Evolutionary conservation across 2,329 filamentous ascomycete genomes (phyloP).

Genomic region (Dothideomycetes sp.): DNA sequence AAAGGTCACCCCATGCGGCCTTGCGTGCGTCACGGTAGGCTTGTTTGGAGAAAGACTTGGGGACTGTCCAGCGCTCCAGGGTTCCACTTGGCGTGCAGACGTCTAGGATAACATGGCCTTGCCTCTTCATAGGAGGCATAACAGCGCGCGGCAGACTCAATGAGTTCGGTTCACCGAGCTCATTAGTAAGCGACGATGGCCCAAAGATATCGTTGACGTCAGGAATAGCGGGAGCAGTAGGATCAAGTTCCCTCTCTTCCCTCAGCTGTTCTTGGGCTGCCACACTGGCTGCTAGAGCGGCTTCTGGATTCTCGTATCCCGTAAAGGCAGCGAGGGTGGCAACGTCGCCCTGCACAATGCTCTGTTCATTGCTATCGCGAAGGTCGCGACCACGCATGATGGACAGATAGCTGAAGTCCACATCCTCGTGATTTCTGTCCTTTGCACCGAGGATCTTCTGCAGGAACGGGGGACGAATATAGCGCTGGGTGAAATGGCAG

Average conservation of each 20-base stretch:
- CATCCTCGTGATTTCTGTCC: constrained; percentile 75
- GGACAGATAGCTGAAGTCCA: constrained; percentile 81
- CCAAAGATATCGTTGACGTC: constrained; percentile 8
- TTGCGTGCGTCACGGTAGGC: constrained; percentile 92
- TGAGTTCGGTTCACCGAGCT: constrained; percentile 23
- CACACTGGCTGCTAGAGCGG: not conserved
- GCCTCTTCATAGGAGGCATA: constrained; percentile 72
- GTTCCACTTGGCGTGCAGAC: constrained; percentile 77
- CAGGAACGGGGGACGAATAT: constrained; percentile 71
- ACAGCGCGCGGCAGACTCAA: constrained; percentile 69
- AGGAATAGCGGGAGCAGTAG: constrained; percentile 9
- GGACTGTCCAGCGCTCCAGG: constrained; percentile 89
- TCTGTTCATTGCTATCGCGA: constrained; percentile 27
- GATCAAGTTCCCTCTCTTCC: constrained; percentile 5
- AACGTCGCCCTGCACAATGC: constrained; percentile 37
- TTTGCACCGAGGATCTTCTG: constrained; percentile 60
- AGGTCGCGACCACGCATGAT: constrained; percentile 65
- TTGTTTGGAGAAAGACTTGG: constrained; percentile 65
- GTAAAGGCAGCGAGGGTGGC: constrained; percentile 57
- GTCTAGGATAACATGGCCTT: constrained; percentile 80
- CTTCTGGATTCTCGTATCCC: constrained; percentile 50
- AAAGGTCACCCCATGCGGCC: constrained; percentile 81
- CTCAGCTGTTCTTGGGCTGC: not conserved
- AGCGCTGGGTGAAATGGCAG: constrained; percentile 85
- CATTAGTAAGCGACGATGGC: not conserved